phyloP scores from a whole-genome alignment of 2,329 filamentous ascomycete species.

The Alternaria triticina region DNA sequence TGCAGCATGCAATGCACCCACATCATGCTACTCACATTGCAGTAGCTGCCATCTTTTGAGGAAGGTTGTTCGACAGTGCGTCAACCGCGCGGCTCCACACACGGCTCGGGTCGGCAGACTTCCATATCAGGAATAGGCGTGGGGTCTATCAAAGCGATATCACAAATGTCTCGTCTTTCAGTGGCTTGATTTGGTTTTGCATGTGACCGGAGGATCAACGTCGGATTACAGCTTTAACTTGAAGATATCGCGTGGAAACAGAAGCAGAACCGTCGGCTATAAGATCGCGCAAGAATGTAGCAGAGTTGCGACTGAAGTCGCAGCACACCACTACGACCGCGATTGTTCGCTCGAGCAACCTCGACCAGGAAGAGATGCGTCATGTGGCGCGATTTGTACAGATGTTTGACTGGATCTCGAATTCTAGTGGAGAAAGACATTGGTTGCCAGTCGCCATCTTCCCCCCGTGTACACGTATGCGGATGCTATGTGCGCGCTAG shows the following conservation, averaged over 20 bases:
- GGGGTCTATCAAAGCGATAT: not conserved
- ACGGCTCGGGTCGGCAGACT: constrained; percentile 17
- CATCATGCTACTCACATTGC: not conserved
- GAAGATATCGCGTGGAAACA: not conserved
- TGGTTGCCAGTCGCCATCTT: not conserved
- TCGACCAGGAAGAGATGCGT: not conserved
- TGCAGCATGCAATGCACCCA: constrained; percentile 11
- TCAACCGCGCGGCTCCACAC: constrained; percentile 18
- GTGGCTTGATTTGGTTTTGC: not conserved
- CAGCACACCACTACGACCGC: not conserved
- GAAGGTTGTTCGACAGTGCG: constrained; percentile 6
- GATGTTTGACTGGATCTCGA: not conserved
- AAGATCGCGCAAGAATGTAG: not conserved
- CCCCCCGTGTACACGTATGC: not conserved
- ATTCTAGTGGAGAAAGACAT: not conserved
- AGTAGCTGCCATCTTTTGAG: not conserved
- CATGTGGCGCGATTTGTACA: not conserved
- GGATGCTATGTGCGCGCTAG: not conserved
- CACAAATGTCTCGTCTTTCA: not conserved
- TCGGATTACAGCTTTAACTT: not conserved
- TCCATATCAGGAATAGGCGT: constrained; percentile 5
- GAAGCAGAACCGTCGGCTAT: not conserved
- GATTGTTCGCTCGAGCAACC: not conserved
- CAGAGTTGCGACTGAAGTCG: not conserved
- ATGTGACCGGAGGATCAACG: not conserved